These are phyloP conservation scores for Trichoderma hamatum DNA, from an alignment of 2,329 filamentous ascomycete species.

Conservation along the genomic window DNA sequence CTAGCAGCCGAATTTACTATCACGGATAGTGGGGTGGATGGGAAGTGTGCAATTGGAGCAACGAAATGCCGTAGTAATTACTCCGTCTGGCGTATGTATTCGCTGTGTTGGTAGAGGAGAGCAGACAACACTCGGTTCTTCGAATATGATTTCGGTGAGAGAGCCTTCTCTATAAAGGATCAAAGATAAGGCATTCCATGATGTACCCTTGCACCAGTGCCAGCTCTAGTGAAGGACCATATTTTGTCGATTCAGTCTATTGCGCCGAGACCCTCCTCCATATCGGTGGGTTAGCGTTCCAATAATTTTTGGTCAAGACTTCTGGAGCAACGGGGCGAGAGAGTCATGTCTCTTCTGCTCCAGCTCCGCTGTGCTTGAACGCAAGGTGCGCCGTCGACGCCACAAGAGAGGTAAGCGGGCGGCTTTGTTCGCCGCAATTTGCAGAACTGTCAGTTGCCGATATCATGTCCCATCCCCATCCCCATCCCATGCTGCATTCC, in stretches of 20 bases:
- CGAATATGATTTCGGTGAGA: not conserved
- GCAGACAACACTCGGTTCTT: not conserved
- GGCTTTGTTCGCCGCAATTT: not conserved
- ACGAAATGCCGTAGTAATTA: not conserved
- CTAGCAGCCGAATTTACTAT: slow-evolving; percentile 16
- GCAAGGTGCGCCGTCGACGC: slow-evolving; percentile 22
- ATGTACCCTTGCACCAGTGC: not conserved
- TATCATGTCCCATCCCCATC: slow-evolving; percentile 17
- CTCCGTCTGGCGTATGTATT: not conserved
- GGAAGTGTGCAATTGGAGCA: not conserved
- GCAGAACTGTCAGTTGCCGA: slow-evolving; percentile 20
- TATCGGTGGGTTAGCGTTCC: slow-evolving; percentile 9
- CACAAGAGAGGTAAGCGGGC: slow-evolving; percentile 10
- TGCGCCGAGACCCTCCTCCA: slow-evolving; percentile 4
- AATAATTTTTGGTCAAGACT: slow-evolving; percentile 9
- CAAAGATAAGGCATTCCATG: not conserved
- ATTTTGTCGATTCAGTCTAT: not conserved
- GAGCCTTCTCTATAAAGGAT: not conserved
- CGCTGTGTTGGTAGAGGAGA: not conserved
- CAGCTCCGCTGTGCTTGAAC: slow-evolving; percentile 10
- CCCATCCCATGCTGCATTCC: slow-evolving; percentile 10
- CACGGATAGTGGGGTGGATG: slow-evolving; percentile 19
- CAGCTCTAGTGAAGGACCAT: not conserved
- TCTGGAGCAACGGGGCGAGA: slow-evolving; percentile 2
- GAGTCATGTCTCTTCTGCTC: slow-evolving; percentile 16